Conservation (phyloP, 345 rosid genomes). For the Hypericum perforatum region DNA sequence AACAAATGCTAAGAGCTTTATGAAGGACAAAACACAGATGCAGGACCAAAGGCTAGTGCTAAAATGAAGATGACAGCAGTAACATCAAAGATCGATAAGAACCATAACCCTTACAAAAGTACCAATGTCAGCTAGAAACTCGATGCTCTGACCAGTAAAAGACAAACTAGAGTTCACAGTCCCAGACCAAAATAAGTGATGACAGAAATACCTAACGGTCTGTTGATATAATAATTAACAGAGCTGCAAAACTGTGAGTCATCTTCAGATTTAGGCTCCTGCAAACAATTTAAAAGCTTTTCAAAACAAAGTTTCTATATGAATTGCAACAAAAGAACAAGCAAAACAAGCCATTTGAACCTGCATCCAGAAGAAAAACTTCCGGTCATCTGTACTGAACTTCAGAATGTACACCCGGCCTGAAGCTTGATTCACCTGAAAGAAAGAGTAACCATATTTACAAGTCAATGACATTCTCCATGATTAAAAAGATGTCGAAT, state of each 20-base stretch:
- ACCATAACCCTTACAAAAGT: no score
- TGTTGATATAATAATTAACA: slow-evolving; percentile 60
- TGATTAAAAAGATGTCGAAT: neutral
- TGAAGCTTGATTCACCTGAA: slow-evolving; percentile 76
- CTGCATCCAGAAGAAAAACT: slow-evolving; percentile 96
- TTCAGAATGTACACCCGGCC: slow-evolving; percentile 84
- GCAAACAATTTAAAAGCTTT: slow-evolving; percentile 8
- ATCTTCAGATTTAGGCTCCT: slow-evolving; percentile 79
- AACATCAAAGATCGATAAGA: no score
- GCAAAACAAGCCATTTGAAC: slow-evolving; percentile 19
- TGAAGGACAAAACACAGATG: no score
- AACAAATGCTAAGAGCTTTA: no score
- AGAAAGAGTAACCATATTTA: slow-evolving; percentile 8
- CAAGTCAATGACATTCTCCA: neutral
- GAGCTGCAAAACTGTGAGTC: slow-evolving; percentile 58
- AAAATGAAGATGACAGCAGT: no score
- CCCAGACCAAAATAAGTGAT: neutral
- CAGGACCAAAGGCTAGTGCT: no score
- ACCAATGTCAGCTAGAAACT: no score
- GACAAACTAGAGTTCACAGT: neutral
- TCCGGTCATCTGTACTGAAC: slow-evolving; percentile 78
- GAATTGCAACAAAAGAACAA: neutral
- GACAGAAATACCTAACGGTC: slow-evolving; percentile 51
- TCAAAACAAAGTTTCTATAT: slow-evolving; percentile 1
- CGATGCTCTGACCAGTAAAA: neutral